Base-by-base conservation (phyloP, 768 basidiomycete species). In the Hericium rajendrae region DNA sequence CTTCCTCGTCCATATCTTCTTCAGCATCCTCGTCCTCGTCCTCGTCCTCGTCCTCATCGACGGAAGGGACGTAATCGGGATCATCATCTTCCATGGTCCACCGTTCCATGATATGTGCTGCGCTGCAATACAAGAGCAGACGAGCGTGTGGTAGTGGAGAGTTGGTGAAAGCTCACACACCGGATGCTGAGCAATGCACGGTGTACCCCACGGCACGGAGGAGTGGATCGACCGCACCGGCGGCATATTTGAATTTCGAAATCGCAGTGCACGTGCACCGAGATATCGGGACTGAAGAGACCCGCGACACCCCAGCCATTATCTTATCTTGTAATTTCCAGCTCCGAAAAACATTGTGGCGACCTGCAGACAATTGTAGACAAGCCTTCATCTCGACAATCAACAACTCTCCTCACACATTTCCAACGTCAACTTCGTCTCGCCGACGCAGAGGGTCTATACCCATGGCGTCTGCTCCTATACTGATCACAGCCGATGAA, bases 401-500 rank as follows among this genome's bases (percentile, higher is more conserved):
- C 20, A 46, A 20, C n/a, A 10, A n/a, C 20, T 20, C 43, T 46
- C 20, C n/a, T 46, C 18, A 20, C 43, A 18, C 43, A 6, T 46
- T 20, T 10, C 10, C 43, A 20, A n/a, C 43, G 43, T 46, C n/a
- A 46, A 46, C 43, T 4, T 32, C 32, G 32, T 32, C 32, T 32
- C 9, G 9, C 6, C 32, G 32, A 32, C 32, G 32, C 12, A 46
- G 43, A n/a, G 15, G n/a, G 43, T 46, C 43, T 32, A 32, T 32
- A 32, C 32, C 32, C 51, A 65, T 65, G 64, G 64, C 64, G 1
- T 53, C 64, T 20, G 56, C 76, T 55, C 77, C 78, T 52, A 78
- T 86, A 51, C 76, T 78, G 37, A 85, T 91, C 60, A 81, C 84
- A 41, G 85, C 89, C 39, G 89, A 91, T 62, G 88, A 92, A 67